Base-by-base conservation (phyloP, 2,329 filamentous ascomycete genomes). In the Venturiaceae sp. region DNA sequence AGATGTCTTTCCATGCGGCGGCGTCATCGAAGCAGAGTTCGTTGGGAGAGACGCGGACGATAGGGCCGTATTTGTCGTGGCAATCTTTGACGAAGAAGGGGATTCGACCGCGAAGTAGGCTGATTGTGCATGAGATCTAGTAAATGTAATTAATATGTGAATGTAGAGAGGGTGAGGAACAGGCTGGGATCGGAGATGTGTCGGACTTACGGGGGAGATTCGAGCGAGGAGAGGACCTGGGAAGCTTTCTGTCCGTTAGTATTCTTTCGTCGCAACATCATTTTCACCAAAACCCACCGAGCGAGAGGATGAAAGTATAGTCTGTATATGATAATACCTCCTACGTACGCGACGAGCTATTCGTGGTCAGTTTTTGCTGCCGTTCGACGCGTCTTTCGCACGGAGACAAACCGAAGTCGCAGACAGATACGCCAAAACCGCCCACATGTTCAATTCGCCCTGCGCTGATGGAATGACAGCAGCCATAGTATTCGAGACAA, bases 1-100 rank as follows among this genome's bases (percentile, higher is more conserved):
- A 65, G 26, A 69, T 64, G 58, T 69, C 67, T 44, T 63, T 64
- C 60, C 60, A 65, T 3, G 65, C 63, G 3, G 59, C 9, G 33
- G 62, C 62, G 23, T 47, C 32, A 26, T 54, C 47, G 53, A 65
- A 67, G 30, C 53, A 59, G 6, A 68, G 60, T 39, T 66, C 63
- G 19, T 64, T 56, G 1, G 66, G 66, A 2, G 62, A 57, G 23
- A 66, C 36, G 19, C 66, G 63, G 4, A 68, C 64, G 28, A 67
- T 58, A 8, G 61, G 57, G 26, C 66, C 66, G 34, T 62, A 64
- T 53, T 61, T 58, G 1, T 53, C 56, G 36, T 59, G 58, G 21
- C 65, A 59, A 30, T 23, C 21, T 57, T 57, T 57, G 8, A 55
- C 30, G 55, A 26, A 53, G 26, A 57, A 57, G 7, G 55, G 55